phyloP scores from a whole-genome alignment of 1,284 basidiomycete species.

The Trichosporon faecale region DNA sequence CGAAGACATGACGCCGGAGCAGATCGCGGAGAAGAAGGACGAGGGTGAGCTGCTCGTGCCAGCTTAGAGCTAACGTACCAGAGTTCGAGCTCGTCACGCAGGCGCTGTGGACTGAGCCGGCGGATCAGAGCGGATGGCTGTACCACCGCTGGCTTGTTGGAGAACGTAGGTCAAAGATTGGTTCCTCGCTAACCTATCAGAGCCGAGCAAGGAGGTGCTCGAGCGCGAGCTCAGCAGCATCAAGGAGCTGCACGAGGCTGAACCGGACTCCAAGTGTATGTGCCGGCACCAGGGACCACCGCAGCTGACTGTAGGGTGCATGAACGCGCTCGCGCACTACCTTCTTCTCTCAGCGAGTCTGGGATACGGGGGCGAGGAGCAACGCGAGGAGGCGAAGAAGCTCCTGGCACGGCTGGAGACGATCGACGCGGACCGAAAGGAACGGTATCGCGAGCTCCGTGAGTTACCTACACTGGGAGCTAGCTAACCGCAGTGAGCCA shows the following conservation, averaged over 20 bases:
- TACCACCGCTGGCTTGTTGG: constrained; percentile 96
- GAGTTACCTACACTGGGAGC: constrained; percentile 10
- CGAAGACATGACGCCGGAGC: constrained; percentile 58
- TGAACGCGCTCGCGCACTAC: constrained; percentile 86
- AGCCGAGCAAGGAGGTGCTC: constrained; percentile 60
- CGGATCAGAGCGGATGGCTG: constrained; percentile 95
- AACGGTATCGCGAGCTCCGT: constrained; percentile 49
- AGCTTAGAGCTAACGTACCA: constrained; percentile 39
- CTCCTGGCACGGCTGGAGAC: constrained; percentile 40
- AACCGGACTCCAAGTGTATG: constrained; percentile 91
- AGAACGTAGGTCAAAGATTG: constrained; percentile 55
- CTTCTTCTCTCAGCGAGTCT: constrained; percentile 43
- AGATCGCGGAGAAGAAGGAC: constrained; percentile 60
- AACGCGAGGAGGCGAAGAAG: constrained; percentile 33
- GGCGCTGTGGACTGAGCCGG: constrained; percentile 94
- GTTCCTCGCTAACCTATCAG: constrained; percentile 47
- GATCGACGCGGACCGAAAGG: constrained; percentile 47
- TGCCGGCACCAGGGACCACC: neutral
- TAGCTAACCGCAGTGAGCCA: constrained; percentile 18
- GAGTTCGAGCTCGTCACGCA: constrained; percentile 90
- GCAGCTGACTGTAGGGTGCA: constrained; percentile 65
- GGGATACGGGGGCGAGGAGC: neutral
- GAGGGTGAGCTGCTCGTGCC: constrained; percentile 57
- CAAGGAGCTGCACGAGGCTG: constrained; percentile 79
- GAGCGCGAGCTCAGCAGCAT: constrained; percentile 77